A percentile compares a stretch with the other conserved stretches of the same genome.
These are phyloP conservation scores for Dictyostelium purpureum DNA, from an alignment of 78 protist genomes.

Conservation along the genomic window DNA sequence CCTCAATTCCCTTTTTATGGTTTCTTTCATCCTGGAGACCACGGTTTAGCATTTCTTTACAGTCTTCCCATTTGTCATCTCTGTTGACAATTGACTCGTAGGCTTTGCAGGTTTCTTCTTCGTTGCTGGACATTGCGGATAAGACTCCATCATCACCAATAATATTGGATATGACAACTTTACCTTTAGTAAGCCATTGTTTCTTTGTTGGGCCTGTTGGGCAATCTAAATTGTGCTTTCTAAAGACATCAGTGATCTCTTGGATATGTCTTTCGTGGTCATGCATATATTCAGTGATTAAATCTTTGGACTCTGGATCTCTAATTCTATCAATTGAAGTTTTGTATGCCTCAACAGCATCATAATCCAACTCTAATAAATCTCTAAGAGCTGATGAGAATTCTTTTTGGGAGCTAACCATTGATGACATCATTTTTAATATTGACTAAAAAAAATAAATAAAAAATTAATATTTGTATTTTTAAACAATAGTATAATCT, in stretches of 20 bases:
- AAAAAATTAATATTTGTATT: too few species aligned
- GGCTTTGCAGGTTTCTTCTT: background rate
- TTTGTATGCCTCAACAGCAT: constrained; percentile 17
- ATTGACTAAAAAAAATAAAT: too few species aligned
- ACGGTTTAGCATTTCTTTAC: background rate
- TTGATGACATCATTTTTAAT: background rate
- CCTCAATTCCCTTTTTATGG: constrained; percentile 14
- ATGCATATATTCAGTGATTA: background rate
- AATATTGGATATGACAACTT: background rate
- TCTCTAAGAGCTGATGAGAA: background rate
- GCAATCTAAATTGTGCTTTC: background rate
- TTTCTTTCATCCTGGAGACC: background rate
- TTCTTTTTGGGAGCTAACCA: background rate
- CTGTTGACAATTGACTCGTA: background rate
- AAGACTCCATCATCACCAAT: constrained; percentile 4
- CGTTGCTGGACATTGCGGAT: background rate
- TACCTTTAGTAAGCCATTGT: constrained; percentile 3
- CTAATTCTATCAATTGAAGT: background rate
- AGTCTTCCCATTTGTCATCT: background rate
- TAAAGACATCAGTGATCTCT: background rate
- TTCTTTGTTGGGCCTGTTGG: constrained; percentile 1
- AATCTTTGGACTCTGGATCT: constrained; percentile 1
- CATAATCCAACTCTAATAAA: constrained; percentile 7
- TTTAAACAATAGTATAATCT: too few species aligned
- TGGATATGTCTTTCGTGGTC: constrained; percentile 32